Base-by-base conservation (phyloP, 1,284 basidiomycete genomes). In the Termitomyces sp. region DNA sequence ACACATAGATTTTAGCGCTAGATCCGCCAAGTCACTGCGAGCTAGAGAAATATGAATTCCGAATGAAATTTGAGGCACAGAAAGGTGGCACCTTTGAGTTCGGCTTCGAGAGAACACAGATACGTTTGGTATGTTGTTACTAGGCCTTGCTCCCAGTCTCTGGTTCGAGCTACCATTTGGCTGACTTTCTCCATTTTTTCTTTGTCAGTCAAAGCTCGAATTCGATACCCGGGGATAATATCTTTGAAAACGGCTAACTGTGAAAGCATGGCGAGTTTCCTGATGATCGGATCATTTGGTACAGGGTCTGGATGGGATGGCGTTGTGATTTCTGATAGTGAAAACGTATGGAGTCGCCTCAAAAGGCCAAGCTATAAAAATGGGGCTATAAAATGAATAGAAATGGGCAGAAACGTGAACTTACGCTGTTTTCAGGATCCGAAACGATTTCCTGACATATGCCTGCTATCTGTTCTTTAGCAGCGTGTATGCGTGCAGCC, bases 131-230 rank as follows among this genome's bases (percentile, higher is more conserved):
- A 99, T 39, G 89, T 84, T 50, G 78, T 73, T 19, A 99, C 90
- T 49, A 99, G 79, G n/a, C 94, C 90, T 69, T 98, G 94, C 69
- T 99, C 97, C 80, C 90, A 99, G 67, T 99, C 97, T 62, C 97
- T 83, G 59, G 92, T 87, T 30, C 87, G 81, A 17, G 89, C 82
- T 3, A 99, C 93, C 72, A 94, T 87, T 71, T 99, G 96, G 67
- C 92, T 88, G 55, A 98, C 94, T 70, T 95, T 96, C 69, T 97
- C 94, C 4, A 85, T 76, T 70, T 91, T 91, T 72, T 99, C 97
- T 59, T 83, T 83, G 38, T 94, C 96, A 2, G 92, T 93, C 33
- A 99, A 76, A 13, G 86, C 73, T 51, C 97, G 90, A 67, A 99
- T 98, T 50, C 83, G 78, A 68, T 91, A 92, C 33, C 90, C 93